Evolutionary conservation across 306 rosid genomes (phyloP), one percentile per base, ranked within the genome.

Genomic region (Acacia melanoxylon): DNA sequence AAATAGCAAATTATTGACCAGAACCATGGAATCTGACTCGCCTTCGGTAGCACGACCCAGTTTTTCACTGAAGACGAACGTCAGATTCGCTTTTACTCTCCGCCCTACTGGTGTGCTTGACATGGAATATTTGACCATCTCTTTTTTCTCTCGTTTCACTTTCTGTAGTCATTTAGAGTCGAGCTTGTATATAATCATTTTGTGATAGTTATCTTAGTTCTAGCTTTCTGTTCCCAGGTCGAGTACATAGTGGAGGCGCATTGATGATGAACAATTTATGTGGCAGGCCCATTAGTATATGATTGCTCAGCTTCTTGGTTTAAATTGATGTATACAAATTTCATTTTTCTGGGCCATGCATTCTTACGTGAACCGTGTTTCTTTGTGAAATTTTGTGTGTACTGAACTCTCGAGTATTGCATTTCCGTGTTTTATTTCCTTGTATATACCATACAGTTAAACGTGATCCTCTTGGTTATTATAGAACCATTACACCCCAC

Each of bases 1-100:
- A 25, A 4, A 25, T 61, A 13, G 25, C 6, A 42, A 22, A 22
- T 24, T 9, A 31, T 46, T 72, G 59, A 25, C 41, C 37, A 44
- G n/a, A 42, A 44, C 2, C 15, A 14, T 1, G 58, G 75, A 71
- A 24, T 71, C 61, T 46, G 42, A 35, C 52, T 44, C 54, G 37
- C 15, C 75, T 72, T 72, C 20, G 58, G 76, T 71, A 24, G 41
- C 61, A 25, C 61, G 61, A n/a, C 24, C 61, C 61, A 46, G 58
- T 48, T 73, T 73, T 63, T 73, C 77, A 29, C 63, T 6, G 76
- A 52, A 46, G 61, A 16, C 41, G 61, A 72, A 72, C 48, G 76
- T 27, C 3, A 16, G 58, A 12, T 45, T 12, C 12, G 33, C 54
- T 22, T 11, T 20, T 35, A 19, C 41, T 37, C 72, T 25, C 68